These are phyloP conservation scores for Trichophyton verrucosum DNA, from an alignment of 2,329 filamentous ascomycete species.

Conservation along the genomic window DNA sequence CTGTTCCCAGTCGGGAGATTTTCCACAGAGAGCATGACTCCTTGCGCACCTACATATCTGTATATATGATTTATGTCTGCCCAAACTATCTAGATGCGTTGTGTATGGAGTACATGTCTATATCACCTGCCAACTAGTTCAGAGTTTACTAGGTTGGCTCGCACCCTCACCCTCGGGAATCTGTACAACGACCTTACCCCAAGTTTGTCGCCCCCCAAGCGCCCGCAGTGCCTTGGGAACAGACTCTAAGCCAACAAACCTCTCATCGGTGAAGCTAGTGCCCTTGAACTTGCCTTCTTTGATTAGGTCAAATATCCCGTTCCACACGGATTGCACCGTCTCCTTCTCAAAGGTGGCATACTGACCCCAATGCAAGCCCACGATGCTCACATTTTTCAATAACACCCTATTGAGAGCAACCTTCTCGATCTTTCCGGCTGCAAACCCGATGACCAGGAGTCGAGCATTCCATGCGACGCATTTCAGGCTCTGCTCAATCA, in stretches of 20 bases:
- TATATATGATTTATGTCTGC: neutral
- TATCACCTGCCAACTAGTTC: neutral
- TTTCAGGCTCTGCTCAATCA: conserved; percentile 78
- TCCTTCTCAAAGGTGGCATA: conserved; percentile 63
- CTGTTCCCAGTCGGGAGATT: conserved; percentile 13
- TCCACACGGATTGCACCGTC: conserved; percentile 62
- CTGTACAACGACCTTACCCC: conserved; percentile 92
- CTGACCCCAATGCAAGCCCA: conserved; percentile 84
- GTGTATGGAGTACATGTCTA: neutral
- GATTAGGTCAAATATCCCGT: conserved; percentile 67
- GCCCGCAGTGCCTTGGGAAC: conserved; percentile 65
- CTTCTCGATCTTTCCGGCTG: conserved; percentile 76
- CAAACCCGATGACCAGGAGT: conserved; percentile 79
- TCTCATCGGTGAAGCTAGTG: conserved; percentile 69
- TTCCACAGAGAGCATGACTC: conserved; percentile 35
- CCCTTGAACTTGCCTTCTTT: conserved; percentile 64
- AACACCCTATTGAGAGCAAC: conserved; percentile 84
- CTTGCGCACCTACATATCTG: conserved; percentile 32
- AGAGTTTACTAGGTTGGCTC: conserved; percentile 12
- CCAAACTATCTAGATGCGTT: neutral
- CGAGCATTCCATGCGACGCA: conserved; percentile 90
- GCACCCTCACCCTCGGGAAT: conserved; percentile 57
- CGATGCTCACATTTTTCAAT: conserved; percentile 82
- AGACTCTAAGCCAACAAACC: conserved; percentile 70
- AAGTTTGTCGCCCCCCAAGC: conserved; percentile 69